Percentiles rank a stretch among this genome's conserved stretches.
These are phyloP conservation scores for Psilocybe subaeruginosa DNA, from an alignment of 768 basidiomycete genomes.

Conservation along the genomic window DNA sequence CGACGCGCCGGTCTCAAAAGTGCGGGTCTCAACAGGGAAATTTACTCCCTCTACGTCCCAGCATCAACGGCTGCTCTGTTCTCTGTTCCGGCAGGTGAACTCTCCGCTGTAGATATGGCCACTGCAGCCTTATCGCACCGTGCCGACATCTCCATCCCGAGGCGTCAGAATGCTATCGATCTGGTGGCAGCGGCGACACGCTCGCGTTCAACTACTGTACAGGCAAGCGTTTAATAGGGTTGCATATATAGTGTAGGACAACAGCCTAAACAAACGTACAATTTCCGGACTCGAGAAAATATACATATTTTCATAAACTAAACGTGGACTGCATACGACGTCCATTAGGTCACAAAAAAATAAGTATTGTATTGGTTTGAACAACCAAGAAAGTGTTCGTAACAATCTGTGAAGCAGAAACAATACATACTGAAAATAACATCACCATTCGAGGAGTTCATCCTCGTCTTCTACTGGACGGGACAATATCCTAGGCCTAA, in stretches of 20 bases:
- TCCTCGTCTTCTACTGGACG: conserved; percentile 19
- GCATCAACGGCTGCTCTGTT: not conserved
- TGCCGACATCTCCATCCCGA: conserved; percentile 7
- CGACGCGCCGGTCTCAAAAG: not conserved
- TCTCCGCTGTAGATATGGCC: conserved; percentile 9
- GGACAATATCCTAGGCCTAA: conserved; percentile 19
- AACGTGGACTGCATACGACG: conserved; percentile 1
- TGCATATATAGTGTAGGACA: not conserved
- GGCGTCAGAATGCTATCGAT: conserved; percentile 7
- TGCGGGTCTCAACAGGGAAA: not conserved
- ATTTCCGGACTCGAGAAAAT: conserved; percentile 8
- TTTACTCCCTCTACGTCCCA: conserved; percentile 9
- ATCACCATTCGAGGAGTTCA: conserved; percentile 24
- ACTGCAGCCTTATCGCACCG: conserved; percentile 11
- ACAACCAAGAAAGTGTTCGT: not conserved
- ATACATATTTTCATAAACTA: conserved; percentile 23
- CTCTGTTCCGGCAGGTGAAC: conserved; percentile 1
- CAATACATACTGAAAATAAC: not conserved
- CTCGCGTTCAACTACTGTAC: not conserved
- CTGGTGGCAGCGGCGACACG: not conserved
- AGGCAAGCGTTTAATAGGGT: not conserved
- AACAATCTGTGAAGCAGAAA: not conserved
- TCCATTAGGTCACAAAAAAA: not conserved
- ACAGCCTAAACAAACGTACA: not conserved
- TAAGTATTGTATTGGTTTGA: not conserved